A percentile compares a stretch with the other conserved stretches of the same genome.
Conservation (phyloP, 805 yeast species). For the Barnettozyma wickerhamii region DNA sequence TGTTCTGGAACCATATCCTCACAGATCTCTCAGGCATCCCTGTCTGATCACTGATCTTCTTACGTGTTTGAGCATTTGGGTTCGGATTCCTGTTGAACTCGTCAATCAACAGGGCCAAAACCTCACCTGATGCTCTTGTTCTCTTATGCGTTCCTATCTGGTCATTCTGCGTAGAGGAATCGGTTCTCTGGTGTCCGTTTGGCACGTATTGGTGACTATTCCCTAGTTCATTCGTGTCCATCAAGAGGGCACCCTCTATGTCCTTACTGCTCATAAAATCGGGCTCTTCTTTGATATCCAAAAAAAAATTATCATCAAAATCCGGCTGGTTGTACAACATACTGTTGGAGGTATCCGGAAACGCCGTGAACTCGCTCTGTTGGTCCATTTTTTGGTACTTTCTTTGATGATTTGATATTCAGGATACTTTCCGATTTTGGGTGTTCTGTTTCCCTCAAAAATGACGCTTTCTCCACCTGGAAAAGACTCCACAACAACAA, state of each 20-base stretch:
- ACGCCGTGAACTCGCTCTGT: constrained; percentile 7
- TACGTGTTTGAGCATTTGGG: constrained; percentile 69
- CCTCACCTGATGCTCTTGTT: constrained; percentile 78
- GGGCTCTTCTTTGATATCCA: constrained; percentile 6
- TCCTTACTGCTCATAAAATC: constrained; percentile 4
- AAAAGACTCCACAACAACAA: too few relatives aligned
- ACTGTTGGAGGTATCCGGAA: constrained; percentile 7
- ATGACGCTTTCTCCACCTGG: too few relatives aligned
- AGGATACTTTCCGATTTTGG: too few relatives aligned
- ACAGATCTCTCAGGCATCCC: constrained; percentile 87
- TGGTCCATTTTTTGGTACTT: constrained; percentile 2
- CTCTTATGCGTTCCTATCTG: constrained; percentile 37
- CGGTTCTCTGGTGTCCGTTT: not conserved
- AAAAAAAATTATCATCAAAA: constrained; percentile 11
- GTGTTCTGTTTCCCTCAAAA: too few relatives aligned
- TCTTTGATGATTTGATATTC: not conserved
- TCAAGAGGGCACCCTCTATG: not conserved
- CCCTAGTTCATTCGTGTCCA: not conserved
- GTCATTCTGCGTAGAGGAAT: not conserved
- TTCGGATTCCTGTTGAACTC: constrained; percentile 73
- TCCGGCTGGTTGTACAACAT: constrained; percentile 14
- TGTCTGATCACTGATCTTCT: constrained; percentile 63
- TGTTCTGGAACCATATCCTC: constrained; percentile 89
- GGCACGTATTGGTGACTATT: not conserved
- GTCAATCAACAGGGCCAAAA: constrained; percentile 56